Evolutionary conservation across 2,329 filamentous ascomycete species (phyloP), one percentile per base, ranked within the genome.

Genomic region (Incumbomyces delicatus): DNA sequence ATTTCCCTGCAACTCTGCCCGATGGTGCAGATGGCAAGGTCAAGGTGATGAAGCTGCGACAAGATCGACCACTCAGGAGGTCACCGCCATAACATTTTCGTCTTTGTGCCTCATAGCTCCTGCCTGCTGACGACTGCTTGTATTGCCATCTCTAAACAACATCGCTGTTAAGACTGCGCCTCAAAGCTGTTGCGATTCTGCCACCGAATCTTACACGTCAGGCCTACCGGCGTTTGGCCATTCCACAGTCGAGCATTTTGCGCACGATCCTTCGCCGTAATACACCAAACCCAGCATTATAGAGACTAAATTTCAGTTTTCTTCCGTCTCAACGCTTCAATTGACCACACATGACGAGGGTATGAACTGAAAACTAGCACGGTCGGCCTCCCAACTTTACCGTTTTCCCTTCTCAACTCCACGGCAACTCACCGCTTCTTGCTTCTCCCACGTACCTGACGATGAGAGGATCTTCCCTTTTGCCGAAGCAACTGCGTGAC

Each of bases 401-500:
- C 22, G 4, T 27, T 8, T 4, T 27, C 4, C 22, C 22, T 27
- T 27, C 22, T 5, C 4, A 27, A n/a, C 18, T 37, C 33, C 4
- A 30, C 14, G 10, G 30, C 13, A 7, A 14, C 30, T 31, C 42
- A 37, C 42, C 34, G 33, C 42, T 38, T 13, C 34, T 29, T 8
- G 4, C 22, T 27, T 27, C 38, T 18, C 10, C 38, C 12, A 14
- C 17, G 8, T 14, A 17, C 39, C 38, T 46, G 51, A 58, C 58
- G 57, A 76, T 68, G 66, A 69, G 75, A 63, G 71, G 68, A 55
- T 68, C 71, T 48, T 67, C 67, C 31, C 63, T 77, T 41, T 68
- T 77, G 30, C 72, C 74, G 44, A 70, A 71, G 53, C 70, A 70
- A 50, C 70, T 75, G 60, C 71, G 72, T 50, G 62, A 68, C 46